Percentiles rank a stretch among this genome's conserved stretches.
Conservation (phyloP, 805 yeast genomes). For the Lachancea sp. region DNA sequence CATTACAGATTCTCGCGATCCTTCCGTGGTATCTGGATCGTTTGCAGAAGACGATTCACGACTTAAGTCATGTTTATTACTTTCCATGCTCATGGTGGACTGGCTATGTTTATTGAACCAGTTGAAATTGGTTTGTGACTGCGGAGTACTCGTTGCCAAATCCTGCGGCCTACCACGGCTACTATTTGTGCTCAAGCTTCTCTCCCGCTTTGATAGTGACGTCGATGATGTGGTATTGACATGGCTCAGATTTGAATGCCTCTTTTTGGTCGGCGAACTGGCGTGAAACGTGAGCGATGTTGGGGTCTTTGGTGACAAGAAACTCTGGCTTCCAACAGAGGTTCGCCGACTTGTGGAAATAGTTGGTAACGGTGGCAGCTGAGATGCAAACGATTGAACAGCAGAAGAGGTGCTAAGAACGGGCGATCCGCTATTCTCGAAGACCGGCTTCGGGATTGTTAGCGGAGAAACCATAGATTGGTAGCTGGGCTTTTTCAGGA, state of each 20-base stretch:
- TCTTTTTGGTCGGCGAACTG: constrained; percentile 1
- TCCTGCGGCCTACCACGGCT: background rate
- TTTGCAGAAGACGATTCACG: background rate
- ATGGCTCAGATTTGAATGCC: constrained; percentile 1
- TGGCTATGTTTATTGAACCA: background rate
- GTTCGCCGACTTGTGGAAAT: constrained; percentile 23
- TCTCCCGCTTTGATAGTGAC: constrained; percentile 4
- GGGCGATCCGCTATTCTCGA: constrained; percentile 30
- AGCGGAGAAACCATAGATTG: constrained; percentile 26
- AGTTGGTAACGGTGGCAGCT: constrained; percentile 19
- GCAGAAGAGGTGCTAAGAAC: constrained; percentile 15
- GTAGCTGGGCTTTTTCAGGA: constrained; percentile 17
- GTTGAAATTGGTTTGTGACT: background rate
- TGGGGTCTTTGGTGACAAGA: constrained; percentile 9
- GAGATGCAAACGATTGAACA: constrained; percentile 7
- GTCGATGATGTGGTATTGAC: constrained; percentile 7
- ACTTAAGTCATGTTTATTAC: background rate
- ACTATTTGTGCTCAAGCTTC: constrained; percentile 2
- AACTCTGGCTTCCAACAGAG: constrained; percentile 12
- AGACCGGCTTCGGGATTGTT: constrained; percentile 19
- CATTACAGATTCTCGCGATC: background rate
- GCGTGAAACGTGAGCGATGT: constrained; percentile 4
- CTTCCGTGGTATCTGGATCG: background rate
- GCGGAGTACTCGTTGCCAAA: background rate
- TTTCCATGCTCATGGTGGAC: constrained; percentile 1